phyloP scores from a whole-genome alignment of 2,329 filamentous ascomycete species.

The Monilinia aucupariae region DNA sequence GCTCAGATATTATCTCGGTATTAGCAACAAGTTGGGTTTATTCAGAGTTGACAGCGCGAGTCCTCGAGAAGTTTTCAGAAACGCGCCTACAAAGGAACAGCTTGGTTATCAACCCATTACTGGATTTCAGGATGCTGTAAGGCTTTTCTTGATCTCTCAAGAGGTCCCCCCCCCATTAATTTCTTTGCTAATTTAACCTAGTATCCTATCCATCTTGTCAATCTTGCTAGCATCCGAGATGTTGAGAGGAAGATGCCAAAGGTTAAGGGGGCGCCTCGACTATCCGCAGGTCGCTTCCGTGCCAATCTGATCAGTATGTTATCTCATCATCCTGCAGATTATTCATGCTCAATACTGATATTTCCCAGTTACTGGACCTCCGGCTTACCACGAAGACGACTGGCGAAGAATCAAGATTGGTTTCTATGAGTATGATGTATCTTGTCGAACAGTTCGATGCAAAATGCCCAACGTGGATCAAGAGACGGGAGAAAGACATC shows the following conservation, averaged over 20 bases:
- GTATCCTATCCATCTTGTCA: slow-evolving; percentile 67
- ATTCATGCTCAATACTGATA: neutral
- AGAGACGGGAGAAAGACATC: slow-evolving; percentile 30
- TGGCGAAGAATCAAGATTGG: slow-evolving; percentile 57
- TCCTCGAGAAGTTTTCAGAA: slow-evolving; percentile 53
- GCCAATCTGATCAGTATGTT: slow-evolving; percentile 57
- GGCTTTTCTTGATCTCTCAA: slow-evolving; percentile 29
- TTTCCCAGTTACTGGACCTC: slow-evolving; percentile 47
- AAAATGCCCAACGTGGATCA: slow-evolving; percentile 67
- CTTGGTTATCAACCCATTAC: slow-evolving; percentile 60
- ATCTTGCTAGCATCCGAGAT: slow-evolving; percentile 56
- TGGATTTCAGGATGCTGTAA: slow-evolving; percentile 65
- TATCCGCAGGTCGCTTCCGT: slow-evolving; percentile 61
- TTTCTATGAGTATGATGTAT: slow-evolving; percentile 52
- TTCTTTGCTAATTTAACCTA: slow-evolving; percentile 34
- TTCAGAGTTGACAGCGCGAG: slow-evolving; percentile 60
- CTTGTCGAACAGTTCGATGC: slow-evolving; percentile 63
- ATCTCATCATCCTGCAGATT: neutral
- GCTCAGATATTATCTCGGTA: slow-evolving; percentile 60
- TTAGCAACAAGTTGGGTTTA: slow-evolving; percentile 59
- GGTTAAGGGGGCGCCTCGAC: slow-evolving; percentile 38
- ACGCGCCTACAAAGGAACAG: slow-evolving; percentile 52
- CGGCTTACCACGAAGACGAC: slow-evolving; percentile 62
- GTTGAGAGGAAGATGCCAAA: slow-evolving; percentile 53
- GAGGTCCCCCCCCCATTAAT: neutral